phyloP scores from a whole-genome alignment of 805 yeast genomes.

The Metschnikowia cubensis region DNA sequence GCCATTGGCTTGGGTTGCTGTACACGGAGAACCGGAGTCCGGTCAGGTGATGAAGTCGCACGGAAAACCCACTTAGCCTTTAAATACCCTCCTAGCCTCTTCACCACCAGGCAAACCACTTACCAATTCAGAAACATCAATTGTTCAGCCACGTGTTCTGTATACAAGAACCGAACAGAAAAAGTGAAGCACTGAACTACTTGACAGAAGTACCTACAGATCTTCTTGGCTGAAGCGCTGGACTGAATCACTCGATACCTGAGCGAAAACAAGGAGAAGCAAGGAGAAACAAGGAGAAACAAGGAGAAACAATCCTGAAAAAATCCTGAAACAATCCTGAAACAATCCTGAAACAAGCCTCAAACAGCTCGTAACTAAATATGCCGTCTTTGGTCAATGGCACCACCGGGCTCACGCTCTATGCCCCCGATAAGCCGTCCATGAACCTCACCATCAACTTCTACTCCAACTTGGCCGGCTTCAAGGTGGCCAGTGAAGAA shows the following conservation, averaged over 20 bases:
- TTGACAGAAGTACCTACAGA: too few species aligned
- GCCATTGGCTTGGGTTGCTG: background rate
- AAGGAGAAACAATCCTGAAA: too few species aligned
- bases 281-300: too few species aligned
- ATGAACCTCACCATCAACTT: conserved; percentile 49
- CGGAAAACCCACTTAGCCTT: background rate
- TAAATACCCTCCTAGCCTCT: background rate
- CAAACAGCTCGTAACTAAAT: background rate
- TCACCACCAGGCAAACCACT: too few species aligned
- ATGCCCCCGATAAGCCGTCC: conserved; percentile 47
- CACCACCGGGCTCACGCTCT: conserved; percentile 47
- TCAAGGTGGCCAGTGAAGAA: conserved; percentile 20
- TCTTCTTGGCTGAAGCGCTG: too few species aligned
- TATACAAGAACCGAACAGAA: too few species aligned
- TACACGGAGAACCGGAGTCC: conserved; percentile 11
- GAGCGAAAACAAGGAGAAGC: too few species aligned
- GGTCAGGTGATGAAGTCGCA: conserved; percentile 17
- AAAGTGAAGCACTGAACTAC: too few species aligned
- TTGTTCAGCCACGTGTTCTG: too few species aligned
- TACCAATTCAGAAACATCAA: too few species aligned
- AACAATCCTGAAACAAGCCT: background rate
- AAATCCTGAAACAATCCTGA: background rate
- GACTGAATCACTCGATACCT: too few species aligned
- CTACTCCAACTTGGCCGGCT: conserved; percentile 48
- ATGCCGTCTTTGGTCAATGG: conserved; percentile 47